Percentiles rank a stretch among this genome's conserved stretches.
phyloP scores from a whole-genome alignment of 2,329 filamentous ascomycete species.

The Byssochlamys sp. region DNA sequence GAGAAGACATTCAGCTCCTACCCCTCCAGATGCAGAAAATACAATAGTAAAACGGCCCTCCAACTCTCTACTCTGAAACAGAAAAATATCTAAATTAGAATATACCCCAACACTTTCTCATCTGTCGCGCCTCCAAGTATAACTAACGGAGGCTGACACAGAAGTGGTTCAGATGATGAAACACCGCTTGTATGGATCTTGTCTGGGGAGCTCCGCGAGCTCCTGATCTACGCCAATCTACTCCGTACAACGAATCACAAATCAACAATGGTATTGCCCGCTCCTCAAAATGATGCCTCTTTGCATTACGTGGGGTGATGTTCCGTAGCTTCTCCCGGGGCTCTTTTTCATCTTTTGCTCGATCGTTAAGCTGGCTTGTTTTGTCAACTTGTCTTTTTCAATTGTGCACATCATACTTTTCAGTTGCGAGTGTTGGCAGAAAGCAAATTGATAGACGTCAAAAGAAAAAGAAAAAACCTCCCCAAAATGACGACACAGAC shows the following conservation, averaged over 20 bases:
- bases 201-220: not conserved
- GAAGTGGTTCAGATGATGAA: not conserved
- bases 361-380: no score
- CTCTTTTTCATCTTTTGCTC: no score
- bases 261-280: not conserved
- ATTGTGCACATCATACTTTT: no score
- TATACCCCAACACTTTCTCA: not conserved
- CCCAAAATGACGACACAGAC: no score
- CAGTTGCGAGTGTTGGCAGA: no score
- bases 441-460: no score
- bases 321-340: not conserved
- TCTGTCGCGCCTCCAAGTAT: not conserved
- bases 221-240: not conserved
- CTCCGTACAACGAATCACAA: not conserved
- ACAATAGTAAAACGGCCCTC: not conserved
- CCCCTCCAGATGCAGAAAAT: not conserved
- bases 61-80: not conserved
- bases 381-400: no score
- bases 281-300: not conserved
- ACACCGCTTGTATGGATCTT: not conserved
- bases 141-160: not conserved
- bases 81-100: not conserved
- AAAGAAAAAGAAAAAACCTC: no score
- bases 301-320: not conserved
- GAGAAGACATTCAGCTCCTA: not conserved